A percentile compares a stretch with the other conserved stretches of the same genome.
Conservation (phyloP, 345 rosid genomes). For the Populus nigra region DNA sequence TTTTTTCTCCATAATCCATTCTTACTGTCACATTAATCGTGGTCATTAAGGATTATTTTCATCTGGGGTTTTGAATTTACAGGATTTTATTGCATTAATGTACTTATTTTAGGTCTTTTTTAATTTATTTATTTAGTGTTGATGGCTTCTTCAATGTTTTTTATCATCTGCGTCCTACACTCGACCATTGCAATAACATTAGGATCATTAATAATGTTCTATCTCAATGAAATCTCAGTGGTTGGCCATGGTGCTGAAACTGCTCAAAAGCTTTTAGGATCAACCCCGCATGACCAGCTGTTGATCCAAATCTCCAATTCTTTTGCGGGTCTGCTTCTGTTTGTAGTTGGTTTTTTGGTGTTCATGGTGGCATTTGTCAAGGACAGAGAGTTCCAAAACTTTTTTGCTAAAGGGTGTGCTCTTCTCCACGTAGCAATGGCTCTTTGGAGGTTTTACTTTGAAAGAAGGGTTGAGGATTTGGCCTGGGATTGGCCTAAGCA, state of each 20-base stretch:
- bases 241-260: slow-evolving; percentile 38
- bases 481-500: slow-evolving; percentile 49
- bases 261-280: slow-evolving; percentile 34
- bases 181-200: slow-evolving; percentile 29
- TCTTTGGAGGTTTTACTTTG: slow-evolving; percentile 40
- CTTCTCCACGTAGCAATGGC: slow-evolving; percentile 40
- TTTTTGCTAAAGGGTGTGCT: slow-evolving; percentile 43
- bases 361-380: slow-evolving; percentile 46
- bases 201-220: slow-evolving; percentile 43
- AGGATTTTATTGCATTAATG: background rate
- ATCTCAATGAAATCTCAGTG: slow-evolving; percentile 31
- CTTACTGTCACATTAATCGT: background rate
- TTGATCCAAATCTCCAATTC: slow-evolving; percentile 42
- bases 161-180: slow-evolving; percentile 38
- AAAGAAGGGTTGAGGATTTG: slow-evolving; percentile 44
- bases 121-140: background rate
- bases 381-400: slow-evolving; percentile 33
- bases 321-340: slow-evolving; percentile 42
- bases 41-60: background rate
- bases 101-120: background rate
- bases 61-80: background rate
- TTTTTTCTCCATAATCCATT: background rate
- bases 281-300: slow-evolving; percentile 42
- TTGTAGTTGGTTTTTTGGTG: slow-evolving; percentile 32
- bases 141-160: slow-evolving; percentile 36